Evolutionary conservation across 306 rosid genomes (phyloP), one percentile per base, ranked within the genome.

Genomic region (Mimosa pudica): DNA sequence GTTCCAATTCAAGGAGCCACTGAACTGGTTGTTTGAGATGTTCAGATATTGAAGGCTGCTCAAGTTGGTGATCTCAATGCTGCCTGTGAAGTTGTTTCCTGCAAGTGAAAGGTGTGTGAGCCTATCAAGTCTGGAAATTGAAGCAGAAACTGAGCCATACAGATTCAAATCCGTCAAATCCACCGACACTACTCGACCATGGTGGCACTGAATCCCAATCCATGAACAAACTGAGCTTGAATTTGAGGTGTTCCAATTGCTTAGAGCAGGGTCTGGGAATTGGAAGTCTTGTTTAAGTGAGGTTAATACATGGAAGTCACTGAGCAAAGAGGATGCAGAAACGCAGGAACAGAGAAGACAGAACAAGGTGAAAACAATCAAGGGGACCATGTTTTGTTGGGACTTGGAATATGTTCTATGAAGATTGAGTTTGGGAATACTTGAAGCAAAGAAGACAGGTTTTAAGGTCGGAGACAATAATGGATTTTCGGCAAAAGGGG

Each of bases 51-150:
- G 86, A 65, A 94, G 96, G 61, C 12, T 81, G 76, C 82, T 76
- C 84, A 92, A 74, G 71, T 88, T 86, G 49, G 82, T 63, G 52
- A 90, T 75, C 74, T 88, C 82, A 83, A 91, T 89, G 86, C 66
- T 70, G 57, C 95, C 95, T 0, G 93, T 72, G 75, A 93, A 85
- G 83, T 91, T 90, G 87, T 93, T 93, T 42, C 97, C 95, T 46
- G 95, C 86, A 2, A 93, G 85, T 5, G 95, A 91, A 74, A 93
- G 89, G 83, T 78, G 79, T 20, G 88, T 73, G 78, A 93, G 93
- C 14, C 65, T 77, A 73, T 91, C 91, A 18, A 93, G 98, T 45
- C 71, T 78, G 2, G 95, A 82, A 76, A 90, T 76, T 66, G 80
- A 76, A 16, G 92, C 89, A 2, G 94, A 89, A 54, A 94, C 89